Base-by-base conservation (phyloP, 768 basidiomycete species). In the Paxillus rubicundulus region DNA sequence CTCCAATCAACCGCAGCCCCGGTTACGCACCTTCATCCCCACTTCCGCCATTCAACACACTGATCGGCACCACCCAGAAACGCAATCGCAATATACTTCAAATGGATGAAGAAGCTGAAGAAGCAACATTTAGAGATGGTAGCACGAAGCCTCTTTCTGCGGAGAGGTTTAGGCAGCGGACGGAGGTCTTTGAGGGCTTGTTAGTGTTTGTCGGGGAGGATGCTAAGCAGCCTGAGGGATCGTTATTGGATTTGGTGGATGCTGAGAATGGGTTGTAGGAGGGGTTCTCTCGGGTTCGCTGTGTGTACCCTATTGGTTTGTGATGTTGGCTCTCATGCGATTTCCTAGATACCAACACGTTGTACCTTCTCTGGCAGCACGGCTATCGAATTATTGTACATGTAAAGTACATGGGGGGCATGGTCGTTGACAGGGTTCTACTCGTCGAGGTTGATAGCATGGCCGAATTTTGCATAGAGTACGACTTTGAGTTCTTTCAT, bases 361-460 rank as follows among this genome's bases (percentile, higher is more conserved):
- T 30, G 37, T 30, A 30, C 38, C 1, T 13, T 33, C 16, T 18
- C 27, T 45, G 28, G 17, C 44, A 45, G 2, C 17, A 33, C 32
- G 18, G 24, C 33, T 34, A 21, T 20, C 14, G 14, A 13, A 42
- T 32, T 49, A 33, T 41, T 49, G 39, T 49, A 41, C 30, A 49
- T 17, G 21, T 45, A 45, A 41, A 20, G 36, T 55, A 53, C 56
- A 44, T 9, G 16, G 33, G 1, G 27, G 20, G 36, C 14, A 27
- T 24, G 34, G 20, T 27, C 27, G 21, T 47, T 37, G 30, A 42
- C 14, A 42, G 14, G 4, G 9, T 13, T 45, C 47, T 64, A 88
- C 64, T 89, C 90, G 67, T 96, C 93, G 42, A 97, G 80, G 69
- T 97, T 97, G 70, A 96, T 96, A 36, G 93, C 88, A 38, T 79